phyloP scores from a whole-genome alignment of 2,329 filamentous ascomycete species.

The Xylariaceae sp. region DNA sequence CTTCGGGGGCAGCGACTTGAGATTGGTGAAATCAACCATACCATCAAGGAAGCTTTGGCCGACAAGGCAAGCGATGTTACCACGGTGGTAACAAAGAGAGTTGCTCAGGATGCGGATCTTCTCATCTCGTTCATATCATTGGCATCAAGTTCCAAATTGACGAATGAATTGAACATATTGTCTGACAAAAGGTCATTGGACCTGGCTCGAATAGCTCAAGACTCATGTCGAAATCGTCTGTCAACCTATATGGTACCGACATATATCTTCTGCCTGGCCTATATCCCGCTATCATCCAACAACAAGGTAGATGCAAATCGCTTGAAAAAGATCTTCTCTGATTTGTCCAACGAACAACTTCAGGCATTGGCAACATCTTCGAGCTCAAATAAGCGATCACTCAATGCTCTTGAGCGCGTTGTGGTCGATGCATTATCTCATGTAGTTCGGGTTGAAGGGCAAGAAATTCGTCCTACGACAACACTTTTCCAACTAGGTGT shows the following conservation, averaged over 20 bases:
- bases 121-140: slow-evolving; percentile 64
- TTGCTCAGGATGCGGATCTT: slow-evolving; percentile 71
- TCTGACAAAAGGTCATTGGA: slow-evolving; percentile 33
- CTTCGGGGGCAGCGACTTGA: slow-evolving; percentile 85
- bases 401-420: slow-evolving; percentile 38
- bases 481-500: slow-evolving; percentile 84
- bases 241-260: slow-evolving; percentile 90
- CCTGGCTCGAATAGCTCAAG: slow-evolving; percentile 46
- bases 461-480: slow-evolving; percentile 48
- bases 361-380: slow-evolving; percentile 48
- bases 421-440: slow-evolving; percentile 53
- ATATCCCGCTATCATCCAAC: slow-evolving; percentile 77
- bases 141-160: not conserved
- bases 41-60: slow-evolving; percentile 60
- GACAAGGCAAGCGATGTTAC: slow-evolving; percentile 61
- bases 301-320: slow-evolving; percentile 81
- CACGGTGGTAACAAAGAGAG: slow-evolving; percentile 70
- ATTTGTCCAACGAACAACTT: slow-evolving; percentile 56
- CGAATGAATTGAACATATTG: slow-evolving; percentile 23
- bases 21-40: slow-evolving; percentile 85
- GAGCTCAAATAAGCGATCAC: slow-evolving; percentile 13
- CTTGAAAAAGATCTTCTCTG: slow-evolving; percentile 62
- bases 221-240: slow-evolving; percentile 64
- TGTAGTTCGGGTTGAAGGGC: slow-evolving; percentile 44
- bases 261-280: slow-evolving; percentile 67